These are phyloP conservation scores for Fusarium tupiense DNA, from an alignment of 2,329 filamentous ascomycete species.

Conservation along the genomic window DNA sequence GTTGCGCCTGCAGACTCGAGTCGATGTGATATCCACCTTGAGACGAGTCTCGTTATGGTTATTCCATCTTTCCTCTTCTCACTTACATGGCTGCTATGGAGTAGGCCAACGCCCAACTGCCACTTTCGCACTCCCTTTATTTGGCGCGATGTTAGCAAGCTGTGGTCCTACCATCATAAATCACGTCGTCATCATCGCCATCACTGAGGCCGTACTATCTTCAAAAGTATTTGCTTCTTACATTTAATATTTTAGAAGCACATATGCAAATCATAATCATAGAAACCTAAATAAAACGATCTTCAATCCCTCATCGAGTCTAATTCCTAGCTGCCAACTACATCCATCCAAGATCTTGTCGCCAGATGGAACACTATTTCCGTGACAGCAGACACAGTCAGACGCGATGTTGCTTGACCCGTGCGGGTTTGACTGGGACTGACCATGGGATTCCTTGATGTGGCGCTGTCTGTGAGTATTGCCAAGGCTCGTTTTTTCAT, in stretches of 20 bases:
- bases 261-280: background rate
- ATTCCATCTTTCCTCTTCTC: background rate
- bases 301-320: background rate
- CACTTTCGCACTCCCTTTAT: slow-evolving; percentile 90
- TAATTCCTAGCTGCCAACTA: background rate
- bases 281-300: background rate
- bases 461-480: background rate
- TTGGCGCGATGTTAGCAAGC: slow-evolving; percentile 96
- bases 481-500: background rate
- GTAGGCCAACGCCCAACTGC: slow-evolving; percentile 74
- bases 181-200: slow-evolving; percentile 87
- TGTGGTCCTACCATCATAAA: slow-evolving; percentile 94
- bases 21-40: background rate
- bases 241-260: background rate
- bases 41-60: background rate
- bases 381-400: background rate
- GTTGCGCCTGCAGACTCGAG: background rate
- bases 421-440: background rate
- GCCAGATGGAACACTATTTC: background rate
- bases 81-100: background rate
- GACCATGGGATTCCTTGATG: background rate
- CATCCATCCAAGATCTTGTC: background rate
- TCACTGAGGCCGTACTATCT: slow-evolving; percentile 53
- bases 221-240: background rate
- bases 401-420: background rate